These are phyloP conservation scores for Salix koriyanagi DNA, from an alignment of 345 rosid species.

Conservation along the genomic window DNA sequence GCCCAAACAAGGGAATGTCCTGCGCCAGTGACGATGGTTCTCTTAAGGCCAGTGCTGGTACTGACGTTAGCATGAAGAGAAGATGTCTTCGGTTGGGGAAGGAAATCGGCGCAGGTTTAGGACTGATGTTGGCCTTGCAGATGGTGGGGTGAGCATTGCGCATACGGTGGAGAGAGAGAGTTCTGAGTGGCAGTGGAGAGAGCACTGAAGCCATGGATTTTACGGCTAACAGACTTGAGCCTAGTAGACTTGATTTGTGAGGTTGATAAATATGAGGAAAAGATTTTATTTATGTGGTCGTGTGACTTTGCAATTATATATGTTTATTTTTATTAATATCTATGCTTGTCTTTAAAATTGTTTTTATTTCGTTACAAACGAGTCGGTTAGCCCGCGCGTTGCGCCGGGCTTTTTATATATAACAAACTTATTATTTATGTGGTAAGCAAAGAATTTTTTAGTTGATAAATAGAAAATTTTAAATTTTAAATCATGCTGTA, in stretches of 20 bases:
- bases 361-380: too few species aligned
- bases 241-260: not conserved
- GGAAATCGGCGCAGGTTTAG: constrained; percentile 19
- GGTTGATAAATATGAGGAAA: too few species aligned
- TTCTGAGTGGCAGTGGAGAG: constrained; percentile 22
- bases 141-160: constrained; percentile 27
- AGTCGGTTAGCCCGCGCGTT: too few species aligned
- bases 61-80: constrained; percentile 48
- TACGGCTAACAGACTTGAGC: not conserved
- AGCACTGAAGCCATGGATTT: constrained; percentile 47
- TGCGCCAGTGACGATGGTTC: constrained; percentile 43
- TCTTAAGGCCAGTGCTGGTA: constrained; percentile 34
- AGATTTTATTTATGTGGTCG: too few species aligned
- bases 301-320: too few species aligned
- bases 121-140: constrained; percentile 17
- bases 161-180: constrained; percentile 15
- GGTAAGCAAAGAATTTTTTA: too few species aligned
- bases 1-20: constrained; percentile 69
- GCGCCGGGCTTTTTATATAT: too few species aligned
- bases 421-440: too few species aligned
- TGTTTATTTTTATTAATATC: too few species aligned
- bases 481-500: too few species aligned
- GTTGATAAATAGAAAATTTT: too few species aligned
- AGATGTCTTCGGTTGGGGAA: constrained; percentile 47
- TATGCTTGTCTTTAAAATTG: too few species aligned